Conservation (phyloP, 2,329 filamentous ascomycete genomes). For the Rugonectria rugulosa region DNA sequence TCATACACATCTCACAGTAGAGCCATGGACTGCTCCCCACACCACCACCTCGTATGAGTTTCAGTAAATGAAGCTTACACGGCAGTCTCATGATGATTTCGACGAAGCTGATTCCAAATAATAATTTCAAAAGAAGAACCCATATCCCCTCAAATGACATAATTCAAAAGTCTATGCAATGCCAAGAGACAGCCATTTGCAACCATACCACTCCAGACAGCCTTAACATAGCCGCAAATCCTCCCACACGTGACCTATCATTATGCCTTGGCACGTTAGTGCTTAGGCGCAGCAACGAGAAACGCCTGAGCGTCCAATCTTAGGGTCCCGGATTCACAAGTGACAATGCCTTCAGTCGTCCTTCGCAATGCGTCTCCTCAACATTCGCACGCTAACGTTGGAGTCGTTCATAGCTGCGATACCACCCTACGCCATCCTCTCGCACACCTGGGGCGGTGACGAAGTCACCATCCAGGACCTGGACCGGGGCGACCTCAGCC, state of each 20-base stretch:
- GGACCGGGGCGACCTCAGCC: background rate
- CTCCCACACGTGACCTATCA: background rate
- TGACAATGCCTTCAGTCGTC: background rate
- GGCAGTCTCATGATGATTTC: too few species aligned
- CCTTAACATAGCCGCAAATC: too few species aligned
- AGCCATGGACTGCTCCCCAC: too few species aligned
- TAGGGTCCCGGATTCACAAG: background rate
- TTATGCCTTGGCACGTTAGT: background rate
- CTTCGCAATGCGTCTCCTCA: conserved; percentile 20
- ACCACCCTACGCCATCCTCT: conserved; percentile 24
- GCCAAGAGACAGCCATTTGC: too few species aligned
- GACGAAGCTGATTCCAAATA: too few species aligned
- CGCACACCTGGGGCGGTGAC: conserved; percentile 19
- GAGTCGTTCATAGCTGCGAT: conserved; percentile 16
- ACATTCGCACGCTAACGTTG: conserved; percentile 14
- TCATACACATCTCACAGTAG: too few species aligned
- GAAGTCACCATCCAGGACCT: conserved; percentile 26
- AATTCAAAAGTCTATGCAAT: too few species aligned
- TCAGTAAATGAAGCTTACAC: too few species aligned
- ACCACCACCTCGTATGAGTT: too few species aligned
- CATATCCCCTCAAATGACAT: too few species aligned
- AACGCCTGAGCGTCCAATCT: background rate
- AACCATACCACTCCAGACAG: too few species aligned
- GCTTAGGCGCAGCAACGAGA: background rate
- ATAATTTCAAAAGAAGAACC: too few species aligned